Evolutionary conservation across 2,329 filamentous ascomycete species (phyloP).

Genomic region (Sphaceloma murrayae): DNA sequence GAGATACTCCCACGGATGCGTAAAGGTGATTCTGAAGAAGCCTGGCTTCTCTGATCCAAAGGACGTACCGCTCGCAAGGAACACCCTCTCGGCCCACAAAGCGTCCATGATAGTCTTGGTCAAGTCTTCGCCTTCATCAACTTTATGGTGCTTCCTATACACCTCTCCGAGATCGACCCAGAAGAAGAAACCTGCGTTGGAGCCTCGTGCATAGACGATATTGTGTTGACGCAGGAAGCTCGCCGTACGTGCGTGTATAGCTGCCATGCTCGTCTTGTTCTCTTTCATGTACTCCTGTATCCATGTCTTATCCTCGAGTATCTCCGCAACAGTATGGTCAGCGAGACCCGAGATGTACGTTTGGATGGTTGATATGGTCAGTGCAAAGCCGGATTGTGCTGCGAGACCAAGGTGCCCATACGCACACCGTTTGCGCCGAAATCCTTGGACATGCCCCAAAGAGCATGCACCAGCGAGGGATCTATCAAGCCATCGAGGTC

Average conservation of each 20-base stretch:
- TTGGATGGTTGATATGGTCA: constrained; percentile 24
- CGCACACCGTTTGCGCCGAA: constrained; percentile 29
- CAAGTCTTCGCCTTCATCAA: constrained; percentile 26
- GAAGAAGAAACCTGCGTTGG: constrained; percentile 40
- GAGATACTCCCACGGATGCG: constrained; percentile 31
- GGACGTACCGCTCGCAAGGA: constrained; percentile 42
- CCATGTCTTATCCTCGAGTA: constrained; percentile 27
- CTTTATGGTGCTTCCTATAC: neutral
- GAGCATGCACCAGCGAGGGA: constrained; percentile 24
- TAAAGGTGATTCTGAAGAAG: constrained; percentile 48
- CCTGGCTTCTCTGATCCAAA: constrained; percentile 39
- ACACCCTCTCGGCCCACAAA: constrained; percentile 41
- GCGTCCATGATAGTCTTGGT: constrained; percentile 40
- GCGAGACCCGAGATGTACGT: constrained; percentile 23
- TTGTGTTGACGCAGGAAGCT: constrained; percentile 24
- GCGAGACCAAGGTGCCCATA: constrained; percentile 24
- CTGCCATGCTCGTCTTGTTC: constrained; percentile 21
- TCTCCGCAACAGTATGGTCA: constrained; percentile 27
- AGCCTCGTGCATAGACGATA: constrained; percentile 32
- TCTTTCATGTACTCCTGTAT: constrained; percentile 21
- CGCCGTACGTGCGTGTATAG: constrained; percentile 20
- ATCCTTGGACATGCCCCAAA: constrained; percentile 31
- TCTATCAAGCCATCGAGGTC: constrained; percentile 20
- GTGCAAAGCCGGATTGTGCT: constrained; percentile 23
- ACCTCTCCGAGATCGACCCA: constrained; percentile 34